Conservation (phyloP, 129 eudicot genomes). For the Scalesia atractyloides region DNA sequence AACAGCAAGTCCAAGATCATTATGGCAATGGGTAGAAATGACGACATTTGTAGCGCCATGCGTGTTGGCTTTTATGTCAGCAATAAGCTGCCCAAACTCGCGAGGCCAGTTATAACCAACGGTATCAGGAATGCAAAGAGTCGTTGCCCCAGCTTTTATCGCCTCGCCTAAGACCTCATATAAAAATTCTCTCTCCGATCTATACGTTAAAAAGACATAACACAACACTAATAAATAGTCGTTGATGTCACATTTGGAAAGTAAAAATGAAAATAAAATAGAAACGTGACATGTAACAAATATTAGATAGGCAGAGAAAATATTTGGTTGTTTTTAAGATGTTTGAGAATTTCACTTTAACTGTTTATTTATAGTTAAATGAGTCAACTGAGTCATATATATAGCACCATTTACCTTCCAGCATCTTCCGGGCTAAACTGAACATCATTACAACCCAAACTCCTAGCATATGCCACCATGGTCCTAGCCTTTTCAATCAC, state of each 20-base stretch:
- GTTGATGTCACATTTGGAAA: too few relatives aligned
- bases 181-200: slow-evolving; percentile 12
- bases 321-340: too few relatives aligned
- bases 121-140: too few relatives aligned
- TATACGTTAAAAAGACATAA: not conserved
- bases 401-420: slow-evolving; percentile 45
- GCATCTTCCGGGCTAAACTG: slow-evolving; percentile 81
- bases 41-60: not conserved
- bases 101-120: slow-evolving; percentile 5
- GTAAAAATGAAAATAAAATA: too few relatives aligned
- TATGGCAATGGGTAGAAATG: not conserved
- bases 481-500: slow-evolving; percentile 65
- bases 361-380: too few relatives aligned
- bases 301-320: too few relatives aligned
- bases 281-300: too few relatives aligned
- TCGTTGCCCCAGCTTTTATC: too few relatives aligned
- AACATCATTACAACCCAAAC: slow-evolving; percentile 71
- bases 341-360: too few relatives aligned
- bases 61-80: not conserved
- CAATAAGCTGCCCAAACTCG: slow-evolving; percentile 34
- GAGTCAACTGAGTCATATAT: too few relatives aligned
- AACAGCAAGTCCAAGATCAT: not conserved
- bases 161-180: slow-evolving; percentile 11
- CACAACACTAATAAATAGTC: too few relatives aligned
- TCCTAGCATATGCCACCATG: slow-evolving; percentile 71